Conservation (phyloP, 2,329 filamentous ascomycete species). For the Cercospora nicotianae region DNA sequence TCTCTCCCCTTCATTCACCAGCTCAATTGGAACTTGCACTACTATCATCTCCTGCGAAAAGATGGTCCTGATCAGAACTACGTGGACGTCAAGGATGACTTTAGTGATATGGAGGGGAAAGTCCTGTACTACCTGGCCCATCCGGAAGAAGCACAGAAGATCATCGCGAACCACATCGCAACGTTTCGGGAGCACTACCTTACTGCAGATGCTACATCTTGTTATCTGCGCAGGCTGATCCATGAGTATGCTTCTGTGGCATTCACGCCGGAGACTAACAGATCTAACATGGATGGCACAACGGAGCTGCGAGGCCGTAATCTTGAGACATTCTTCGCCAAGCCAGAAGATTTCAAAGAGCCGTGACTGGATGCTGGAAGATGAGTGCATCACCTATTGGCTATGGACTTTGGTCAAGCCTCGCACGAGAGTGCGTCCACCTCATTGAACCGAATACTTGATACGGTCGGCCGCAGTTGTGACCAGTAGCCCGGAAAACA, state of each 20-base stretch:
- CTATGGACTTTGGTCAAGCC: neutral
- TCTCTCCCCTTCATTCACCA: conserved; percentile 29
- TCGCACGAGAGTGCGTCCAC: neutral
- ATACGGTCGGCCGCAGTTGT: no score
- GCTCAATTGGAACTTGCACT: conserved; percentile 28
- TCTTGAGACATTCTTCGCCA: neutral
- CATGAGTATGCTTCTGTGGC: conserved; percentile 16
- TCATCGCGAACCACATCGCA: conserved; percentile 29
- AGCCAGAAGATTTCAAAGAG: conserved; percentile 9
- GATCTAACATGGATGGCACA: neutral
- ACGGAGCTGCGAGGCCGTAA: neutral
- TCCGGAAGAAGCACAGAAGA: conserved; percentile 22
- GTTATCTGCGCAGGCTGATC: conserved; percentile 29
- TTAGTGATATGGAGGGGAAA: conserved; percentile 25
- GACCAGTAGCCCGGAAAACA: no score
- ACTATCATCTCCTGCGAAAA: conserved; percentile 26
- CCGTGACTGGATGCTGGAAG: neutral
- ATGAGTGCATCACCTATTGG: neutral
- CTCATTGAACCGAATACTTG: neutral
- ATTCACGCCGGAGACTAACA: neutral
- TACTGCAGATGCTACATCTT: conserved; percentile 30
- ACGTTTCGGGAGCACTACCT: conserved; percentile 35
- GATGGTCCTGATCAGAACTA: conserved; percentile 31
- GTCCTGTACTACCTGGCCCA: conserved; percentile 24
- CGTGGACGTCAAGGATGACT: conserved; percentile 26